Percentiles rank a stretch among this genome's conserved stretches.
These are phyloP conservation scores for Blastomyces emzantsi DNA, from an alignment of 2,329 filamentous ascomycete species.

Conservation along the genomic window DNA sequence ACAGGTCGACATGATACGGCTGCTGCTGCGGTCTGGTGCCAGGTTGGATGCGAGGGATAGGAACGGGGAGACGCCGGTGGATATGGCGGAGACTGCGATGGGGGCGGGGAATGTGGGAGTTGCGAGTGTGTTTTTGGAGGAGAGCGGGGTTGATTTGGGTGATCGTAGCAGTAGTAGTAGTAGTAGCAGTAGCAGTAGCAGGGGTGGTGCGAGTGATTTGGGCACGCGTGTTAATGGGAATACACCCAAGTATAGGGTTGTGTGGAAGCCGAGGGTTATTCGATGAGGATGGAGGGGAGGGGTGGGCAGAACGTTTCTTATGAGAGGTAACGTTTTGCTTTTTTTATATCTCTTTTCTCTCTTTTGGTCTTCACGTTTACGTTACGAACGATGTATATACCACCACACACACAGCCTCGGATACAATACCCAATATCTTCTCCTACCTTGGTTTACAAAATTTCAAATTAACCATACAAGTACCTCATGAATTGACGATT, in stretches of 20 bases:
- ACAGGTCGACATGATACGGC: background rate
- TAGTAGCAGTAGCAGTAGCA: background rate
- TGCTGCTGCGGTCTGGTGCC: background rate
- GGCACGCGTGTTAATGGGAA: background rate
- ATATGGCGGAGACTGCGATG: background rate
- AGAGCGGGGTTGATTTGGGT: background rate
- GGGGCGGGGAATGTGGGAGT: background rate
- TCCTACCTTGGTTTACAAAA: no score
- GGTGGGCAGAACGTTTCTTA: background rate
- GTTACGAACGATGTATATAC: no score
- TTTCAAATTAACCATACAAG: no score
- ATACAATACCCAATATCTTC: no score
- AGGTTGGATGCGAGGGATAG: background rate
- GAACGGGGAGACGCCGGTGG: background rate
- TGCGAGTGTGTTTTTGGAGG: background rate
- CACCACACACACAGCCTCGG: no score
- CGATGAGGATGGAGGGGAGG: background rate
- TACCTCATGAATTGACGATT: no score
- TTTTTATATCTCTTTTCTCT: no score
- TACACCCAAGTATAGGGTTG: background rate
- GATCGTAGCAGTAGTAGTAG: background rate
- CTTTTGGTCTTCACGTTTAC: no score
- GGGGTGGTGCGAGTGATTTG: no score
- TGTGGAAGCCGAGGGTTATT: conserved; percentile 5
- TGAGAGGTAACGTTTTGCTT: no score